Evolutionary conservation across 768 basidiomycete genomes (phyloP).

Genomic region (Lactarius quietus): DNA sequence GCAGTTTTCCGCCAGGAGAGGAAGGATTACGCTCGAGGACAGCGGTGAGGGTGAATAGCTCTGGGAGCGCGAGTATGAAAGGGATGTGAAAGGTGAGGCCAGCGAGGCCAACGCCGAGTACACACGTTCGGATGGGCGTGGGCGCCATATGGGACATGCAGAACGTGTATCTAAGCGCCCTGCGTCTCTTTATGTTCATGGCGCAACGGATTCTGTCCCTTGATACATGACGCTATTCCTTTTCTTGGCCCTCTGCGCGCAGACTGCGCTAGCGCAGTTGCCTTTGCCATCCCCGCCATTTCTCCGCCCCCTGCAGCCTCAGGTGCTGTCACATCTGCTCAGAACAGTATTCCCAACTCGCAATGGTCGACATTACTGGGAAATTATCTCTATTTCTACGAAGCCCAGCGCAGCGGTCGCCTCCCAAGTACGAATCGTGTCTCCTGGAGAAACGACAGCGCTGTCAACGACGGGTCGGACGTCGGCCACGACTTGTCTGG

Average conservation of each 20-base stretch:
- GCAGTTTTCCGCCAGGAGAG: constrained; percentile 57
- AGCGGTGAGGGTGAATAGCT: constrained; percentile 67
- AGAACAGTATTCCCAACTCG: constrained; percentile 48
- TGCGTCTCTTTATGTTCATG: neutral
- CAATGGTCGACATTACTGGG: constrained; percentile 86
- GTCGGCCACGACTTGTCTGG: constrained; percentile 72
- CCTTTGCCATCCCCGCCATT: constrained; percentile 62
- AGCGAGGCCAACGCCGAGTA: constrained; percentile 69
- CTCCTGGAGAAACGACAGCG: constrained; percentile 83
- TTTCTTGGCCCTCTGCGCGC: constrained; percentile 24
- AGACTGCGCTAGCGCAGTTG: constrained; percentile 49
- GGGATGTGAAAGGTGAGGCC: constrained; percentile 80
- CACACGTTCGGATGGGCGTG: constrained; percentile 61
- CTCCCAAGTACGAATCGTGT: constrained; percentile 70
- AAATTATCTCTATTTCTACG: constrained; percentile 83
- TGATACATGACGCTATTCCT: neutral
- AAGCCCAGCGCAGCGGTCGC: constrained; percentile 82
- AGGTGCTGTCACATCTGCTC: constrained; percentile 48
- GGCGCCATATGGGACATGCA: neutral
- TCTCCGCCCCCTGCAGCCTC: constrained; percentile 56
- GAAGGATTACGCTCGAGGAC: constrained; percentile 71
- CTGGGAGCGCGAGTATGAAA: constrained; percentile 67
- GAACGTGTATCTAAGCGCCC: neutral
- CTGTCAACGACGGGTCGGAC: constrained; percentile 71
- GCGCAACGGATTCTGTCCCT: neutral